Base-by-base conservation (phyloP, 305 asterid species). In the Salvia sclarea region DNA sequence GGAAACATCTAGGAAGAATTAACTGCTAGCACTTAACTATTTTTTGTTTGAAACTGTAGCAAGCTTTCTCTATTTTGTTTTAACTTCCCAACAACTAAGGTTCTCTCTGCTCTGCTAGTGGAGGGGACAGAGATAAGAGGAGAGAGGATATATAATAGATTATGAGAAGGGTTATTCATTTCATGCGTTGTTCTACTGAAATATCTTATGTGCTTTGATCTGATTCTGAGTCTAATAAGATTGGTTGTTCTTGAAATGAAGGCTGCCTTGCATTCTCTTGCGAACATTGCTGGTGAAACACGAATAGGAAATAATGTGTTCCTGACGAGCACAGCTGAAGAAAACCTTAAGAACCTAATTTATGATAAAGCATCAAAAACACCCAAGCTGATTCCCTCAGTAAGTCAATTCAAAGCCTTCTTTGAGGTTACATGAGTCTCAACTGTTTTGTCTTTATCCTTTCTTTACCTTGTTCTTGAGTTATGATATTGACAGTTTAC, bases 261-360 rank as follows among this genome's bases (percentile, higher is more conserved):
- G 98, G 95, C 96, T 75, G 97, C 97, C 64, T 71, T 91, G 86
- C 96, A 93, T 76, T 86, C 96, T 64, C 91, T 91, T 66, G 97
- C 83, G 41, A 85, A 86, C 84, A 86, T 88, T 77, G 83, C 75
- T 47, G 98, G 98, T 61, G 98, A 93, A 84, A 69, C 87, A 74
- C 92, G 95, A 5, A 12, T 67, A 28, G 89, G 63, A 38, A 81
- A 71, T 64, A 74, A 72, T 56, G 71, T 75, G 65, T 57, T 90
- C 71, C 86, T 88, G 50, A 77, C 84, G 66, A 80, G 78, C 73
- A 78, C 64, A 25, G 91, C 96, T 24, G 98, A 93, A 83, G 91
- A 87, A 82, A 83, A 74, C 57, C 91, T 90, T 25, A 82, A 80
- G 57, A 83, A 80, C 56, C 74, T 93, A 74, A 80, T 90, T 70